A percentile compares a stretch with the other conserved stretches of the same genome.
Conservation (phyloP, 768 basidiomycete species). For the Amanita fuliginea region DNA sequence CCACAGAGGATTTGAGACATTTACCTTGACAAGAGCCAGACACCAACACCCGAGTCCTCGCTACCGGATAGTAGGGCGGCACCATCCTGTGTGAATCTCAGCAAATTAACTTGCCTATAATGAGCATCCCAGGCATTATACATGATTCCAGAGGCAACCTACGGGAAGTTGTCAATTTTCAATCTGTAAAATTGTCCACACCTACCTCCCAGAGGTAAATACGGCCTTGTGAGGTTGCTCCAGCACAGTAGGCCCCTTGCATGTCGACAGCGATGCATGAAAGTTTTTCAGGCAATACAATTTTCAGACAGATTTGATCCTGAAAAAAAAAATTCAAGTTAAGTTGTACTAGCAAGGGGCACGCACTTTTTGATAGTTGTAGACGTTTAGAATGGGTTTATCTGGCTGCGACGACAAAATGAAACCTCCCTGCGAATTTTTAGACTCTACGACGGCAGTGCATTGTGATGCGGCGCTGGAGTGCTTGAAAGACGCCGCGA, state of each 20-base stretch:
- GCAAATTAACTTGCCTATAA: slow-evolving; percentile 77
- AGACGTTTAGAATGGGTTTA: slow-evolving; percentile 82
- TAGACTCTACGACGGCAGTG: slow-evolving; percentile 58
- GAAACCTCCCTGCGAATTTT: slow-evolving; percentile 68
- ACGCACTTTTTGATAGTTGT: slow-evolving; percentile 85
- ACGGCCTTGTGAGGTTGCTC: slow-evolving; percentile 80
- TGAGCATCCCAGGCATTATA: slow-evolving; percentile 93
- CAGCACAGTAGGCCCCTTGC: slow-evolving; percentile 70
- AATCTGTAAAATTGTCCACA: slow-evolving; percentile 9
- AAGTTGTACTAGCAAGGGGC: neutral
- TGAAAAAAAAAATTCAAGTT: slow-evolving; percentile 18
- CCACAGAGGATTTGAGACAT: slow-evolving; percentile 17
- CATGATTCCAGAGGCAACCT: slow-evolving; percentile 91
- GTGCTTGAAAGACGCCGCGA: slow-evolving; percentile 84
- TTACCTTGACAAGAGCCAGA: slow-evolving; percentile 86
- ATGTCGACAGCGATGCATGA: slow-evolving; percentile 69
- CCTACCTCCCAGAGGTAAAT: slow-evolving; percentile 95
- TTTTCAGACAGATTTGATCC: slow-evolving; percentile 84
- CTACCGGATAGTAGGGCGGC: slow-evolving; percentile 75
- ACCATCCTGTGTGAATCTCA: slow-evolving; percentile 79
- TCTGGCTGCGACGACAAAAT: slow-evolving; percentile 80
- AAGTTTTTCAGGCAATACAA: slow-evolving; percentile 85
- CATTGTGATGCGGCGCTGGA: slow-evolving; percentile 55
- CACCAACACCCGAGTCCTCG: slow-evolving; percentile 80
- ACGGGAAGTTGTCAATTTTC: slow-evolving; percentile 9